Evolutionary conservation across 352 stramenopile species (phyloP).

Genomic region (Globisporangium alternatum): DNA sequence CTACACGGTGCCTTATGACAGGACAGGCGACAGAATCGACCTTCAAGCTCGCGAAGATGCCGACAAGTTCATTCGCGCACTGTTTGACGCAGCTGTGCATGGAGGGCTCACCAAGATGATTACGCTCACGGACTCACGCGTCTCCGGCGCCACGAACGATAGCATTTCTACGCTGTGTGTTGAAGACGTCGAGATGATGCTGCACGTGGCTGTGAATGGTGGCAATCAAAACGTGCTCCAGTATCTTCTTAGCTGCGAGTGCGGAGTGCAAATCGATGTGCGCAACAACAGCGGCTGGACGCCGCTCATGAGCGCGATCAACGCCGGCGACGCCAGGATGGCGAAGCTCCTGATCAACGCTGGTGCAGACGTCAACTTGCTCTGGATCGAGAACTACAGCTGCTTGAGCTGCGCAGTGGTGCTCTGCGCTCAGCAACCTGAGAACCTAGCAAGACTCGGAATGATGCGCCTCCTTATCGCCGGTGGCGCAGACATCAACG

Average conservation of each 20-base stretch:
- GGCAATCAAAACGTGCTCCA: not conserved
- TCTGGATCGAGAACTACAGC: slow-evolving; percentile 4
- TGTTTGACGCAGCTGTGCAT: not conserved
- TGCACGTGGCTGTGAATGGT: not conserved
- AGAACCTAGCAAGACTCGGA: not conserved
- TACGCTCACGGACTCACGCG: not conserved
- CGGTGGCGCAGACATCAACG: not conserved
- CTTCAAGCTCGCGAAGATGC: not conserved
- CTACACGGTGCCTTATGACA: too few species aligned
- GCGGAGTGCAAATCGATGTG: not conserved
- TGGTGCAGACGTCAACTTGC: not conserved
- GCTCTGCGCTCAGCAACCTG: not conserved
- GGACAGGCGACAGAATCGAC: not conserved
- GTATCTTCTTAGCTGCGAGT: not conserved
- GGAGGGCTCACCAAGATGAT: not conserved
- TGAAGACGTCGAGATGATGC: not conserved
- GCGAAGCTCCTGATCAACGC: not conserved
- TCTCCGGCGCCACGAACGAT: not conserved
- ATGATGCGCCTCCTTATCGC: not conserved
- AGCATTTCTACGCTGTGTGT: not conserved
- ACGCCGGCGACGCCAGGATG: not conserved
- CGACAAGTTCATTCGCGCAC: not conserved
- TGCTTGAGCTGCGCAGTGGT: slow-evolving; percentile 5
- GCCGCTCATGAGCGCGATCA: slow-evolving; percentile 11
- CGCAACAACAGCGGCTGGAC: not conserved